Base-by-base conservation (phyloP, 2,329 filamentous ascomycete genomes). In the Fusarium buharicum region DNA sequence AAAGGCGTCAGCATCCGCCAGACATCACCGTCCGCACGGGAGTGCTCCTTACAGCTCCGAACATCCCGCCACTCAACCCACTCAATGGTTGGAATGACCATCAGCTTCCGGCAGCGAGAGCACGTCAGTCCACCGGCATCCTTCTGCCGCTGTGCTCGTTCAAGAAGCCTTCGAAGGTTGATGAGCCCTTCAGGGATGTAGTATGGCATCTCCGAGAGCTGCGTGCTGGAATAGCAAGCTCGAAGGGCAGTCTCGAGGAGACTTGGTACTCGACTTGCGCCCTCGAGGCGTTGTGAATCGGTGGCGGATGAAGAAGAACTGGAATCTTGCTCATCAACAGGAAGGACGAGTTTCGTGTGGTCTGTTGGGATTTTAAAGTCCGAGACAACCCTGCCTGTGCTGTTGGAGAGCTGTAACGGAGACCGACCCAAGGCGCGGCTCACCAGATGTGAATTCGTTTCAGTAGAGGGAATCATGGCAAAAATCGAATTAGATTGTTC, bases 11-110 rank as follows among this genome's bases (percentile, higher is more conserved):
- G 52, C 3, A 49, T 61, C 50, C 57, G 18, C 52, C 36, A 40
- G 50, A 39, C 14, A 49, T 34, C 27, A 4, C 27, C 27, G 13
- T 37, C 45, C 13, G 57, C 49, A 8, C 59, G 33, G n/a, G 38
- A 18, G 13, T 45, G 27, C 10, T 50, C 45, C 18, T 66, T 62
- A 33, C 62, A 62, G 12, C 64, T 69, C 20, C 64, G 57, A 20
- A 78, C 50, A 54, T 82, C 78, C 71, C 83, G 85, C 83, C 86
- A 89, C 68, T 89, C 87, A 8, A 89, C 74, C 86, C 87, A 89
- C 67, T 86, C 80, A 0, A 82, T 76, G 4, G 80, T 73, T 3
- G 86, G 82, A 18, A 83, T 75, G 7, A 86, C 74, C 4, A 84
- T 79, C 9, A 71, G 69, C 24, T 79, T 78, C 20, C 73, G 65